phyloP scores from a whole-genome alignment of 805 yeast genomes.

The Pichia sporocuriosa region DNA sequence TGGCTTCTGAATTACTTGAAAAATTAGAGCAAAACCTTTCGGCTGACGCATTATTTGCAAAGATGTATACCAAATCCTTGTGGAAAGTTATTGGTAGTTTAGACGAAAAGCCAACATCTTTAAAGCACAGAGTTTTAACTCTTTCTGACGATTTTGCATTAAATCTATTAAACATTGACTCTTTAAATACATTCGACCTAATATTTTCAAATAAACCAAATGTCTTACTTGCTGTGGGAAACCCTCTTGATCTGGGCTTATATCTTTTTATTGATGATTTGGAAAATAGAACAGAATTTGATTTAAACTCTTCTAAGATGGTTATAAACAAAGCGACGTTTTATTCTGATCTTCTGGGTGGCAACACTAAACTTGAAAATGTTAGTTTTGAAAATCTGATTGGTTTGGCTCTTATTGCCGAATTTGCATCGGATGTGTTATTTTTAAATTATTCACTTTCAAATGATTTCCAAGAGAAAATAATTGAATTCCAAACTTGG shows the following conservation, averaged over 20 bases:
- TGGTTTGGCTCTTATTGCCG: conserved; percentile 32
- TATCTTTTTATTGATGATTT: conserved; percentile 12
- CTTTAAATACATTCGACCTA: conserved; percentile 1
- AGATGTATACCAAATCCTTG: conserved; percentile 13
- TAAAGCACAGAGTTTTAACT: conserved; percentile 6
- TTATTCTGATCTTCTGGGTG: conserved; percentile 1
- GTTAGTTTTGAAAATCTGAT: conserved; percentile 22
- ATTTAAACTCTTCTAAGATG: not conserved
- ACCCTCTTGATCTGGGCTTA: conserved; percentile 20
- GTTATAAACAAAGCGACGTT: conserved; percentile 8
- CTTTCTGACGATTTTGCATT: not conserved
- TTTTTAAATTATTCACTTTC: conserved; percentile 3
- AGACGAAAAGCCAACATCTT: not conserved
- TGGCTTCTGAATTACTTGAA: conserved; percentile 11
- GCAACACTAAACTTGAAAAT: conserved; percentile 1
- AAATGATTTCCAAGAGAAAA: conserved; percentile 5
- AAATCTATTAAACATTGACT: not conserved
- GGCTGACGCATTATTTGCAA: conserved; percentile 10
- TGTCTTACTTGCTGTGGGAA: conserved; percentile 15
- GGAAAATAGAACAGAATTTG: not conserved
- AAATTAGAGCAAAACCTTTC: conserved; percentile 19
- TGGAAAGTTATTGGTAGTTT: conserved; percentile 2
- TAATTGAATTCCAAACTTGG: conserved; percentile 11
- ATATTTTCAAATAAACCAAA: conserved; percentile 11
- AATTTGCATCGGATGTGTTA: conserved; percentile 23